Evolutionary conservation across 805 yeast genomes (phyloP).

Genomic region (Kluyveromyces siamensis): DNA sequence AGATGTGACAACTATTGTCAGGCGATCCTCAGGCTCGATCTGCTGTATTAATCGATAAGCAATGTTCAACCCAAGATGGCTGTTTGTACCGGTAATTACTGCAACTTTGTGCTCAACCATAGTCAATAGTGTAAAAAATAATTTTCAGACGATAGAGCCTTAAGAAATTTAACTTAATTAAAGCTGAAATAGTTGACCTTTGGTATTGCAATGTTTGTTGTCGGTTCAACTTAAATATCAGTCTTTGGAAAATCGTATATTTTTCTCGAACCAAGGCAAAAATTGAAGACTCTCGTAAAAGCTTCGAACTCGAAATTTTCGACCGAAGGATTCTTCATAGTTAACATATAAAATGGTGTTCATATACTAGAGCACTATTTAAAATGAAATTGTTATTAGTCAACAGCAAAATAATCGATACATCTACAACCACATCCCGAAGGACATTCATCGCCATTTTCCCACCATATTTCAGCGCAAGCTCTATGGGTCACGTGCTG

Average conservation of each 20-base stretch:
- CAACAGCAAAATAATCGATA: conserved; percentile 27
- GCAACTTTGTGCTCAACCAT: conserved; percentile 29
- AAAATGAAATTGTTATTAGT: no score
- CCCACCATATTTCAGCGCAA: conserved; percentile 83
- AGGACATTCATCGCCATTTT: conserved; percentile 50
- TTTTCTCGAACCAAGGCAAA: no score
- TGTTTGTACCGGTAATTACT: conserved; percentile 40
- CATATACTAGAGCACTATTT: not conserved
- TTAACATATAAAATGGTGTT: no score
- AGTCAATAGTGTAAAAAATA: not conserved
- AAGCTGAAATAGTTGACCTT: not conserved
- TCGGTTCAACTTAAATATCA: no score
- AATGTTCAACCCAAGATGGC: conserved; percentile 78
- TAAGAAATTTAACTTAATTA: no score
- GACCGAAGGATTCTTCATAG: not conserved
- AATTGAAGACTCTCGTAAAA: no score
- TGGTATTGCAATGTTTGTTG: no score
- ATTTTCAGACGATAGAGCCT: not conserved
- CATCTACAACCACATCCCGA: conserved; percentile 83
- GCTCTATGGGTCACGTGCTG: conserved; percentile 69
- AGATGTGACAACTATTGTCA: conserved; percentile 83
- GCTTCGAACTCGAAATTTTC: not conserved
- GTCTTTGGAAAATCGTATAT: no score
- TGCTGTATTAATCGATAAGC: conserved; percentile 70
- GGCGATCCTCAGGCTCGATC: conserved; percentile 40